These are phyloP conservation scores for Conticribra guillardii DNA, from an alignment of 108 stramenopile genomes.

Conservation along the genomic window DNA sequence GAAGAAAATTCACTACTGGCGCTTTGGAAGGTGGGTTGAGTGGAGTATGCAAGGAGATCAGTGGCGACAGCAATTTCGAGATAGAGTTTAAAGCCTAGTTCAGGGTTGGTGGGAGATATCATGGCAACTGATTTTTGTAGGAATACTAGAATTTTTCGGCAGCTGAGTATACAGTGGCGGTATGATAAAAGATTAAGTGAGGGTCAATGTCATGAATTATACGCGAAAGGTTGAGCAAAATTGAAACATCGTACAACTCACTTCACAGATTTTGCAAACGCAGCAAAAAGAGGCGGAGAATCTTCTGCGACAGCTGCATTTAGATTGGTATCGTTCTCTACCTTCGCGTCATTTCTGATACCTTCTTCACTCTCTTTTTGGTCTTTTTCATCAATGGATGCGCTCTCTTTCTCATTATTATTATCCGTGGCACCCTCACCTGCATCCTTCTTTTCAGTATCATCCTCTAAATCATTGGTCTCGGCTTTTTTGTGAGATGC, in stretches of 20 bases:
- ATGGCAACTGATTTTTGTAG: constrained; percentile 90
- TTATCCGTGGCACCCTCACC: not conserved
- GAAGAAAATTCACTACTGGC: constrained; percentile 57
- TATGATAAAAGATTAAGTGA: constrained; percentile 3
- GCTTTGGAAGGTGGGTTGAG: constrained; percentile 8
- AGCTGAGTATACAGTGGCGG: constrained; percentile 32
- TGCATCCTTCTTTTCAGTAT: constrained; percentile 21
- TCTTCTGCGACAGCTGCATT: constrained; percentile 8
- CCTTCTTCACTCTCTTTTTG: constrained; percentile 1
- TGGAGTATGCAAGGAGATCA: constrained; percentile 60
- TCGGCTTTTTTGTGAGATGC: constrained; percentile 11
- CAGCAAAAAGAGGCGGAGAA: constrained; percentile 21
- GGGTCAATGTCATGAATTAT: constrained; percentile 12
- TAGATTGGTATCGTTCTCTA: not conserved
- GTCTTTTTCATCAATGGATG: not conserved
- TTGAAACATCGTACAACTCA: constrained; percentile 22
- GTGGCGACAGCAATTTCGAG: constrained; percentile 89
- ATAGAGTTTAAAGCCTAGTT: constrained; percentile 84
- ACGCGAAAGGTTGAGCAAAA: too few relatives aligned
- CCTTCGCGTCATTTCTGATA: constrained; percentile 27
- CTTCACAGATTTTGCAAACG: constrained; percentile 44
- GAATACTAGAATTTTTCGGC: constrained; percentile 94
- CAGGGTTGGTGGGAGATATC: constrained; percentile 74
- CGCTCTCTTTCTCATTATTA: not conserved
- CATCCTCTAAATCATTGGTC: constrained; percentile 21